Evolutionary conservation across 305 asterid species (phyloP), one percentile per base, ranked within the genome.

Genomic region (Plantago rigida): DNA sequence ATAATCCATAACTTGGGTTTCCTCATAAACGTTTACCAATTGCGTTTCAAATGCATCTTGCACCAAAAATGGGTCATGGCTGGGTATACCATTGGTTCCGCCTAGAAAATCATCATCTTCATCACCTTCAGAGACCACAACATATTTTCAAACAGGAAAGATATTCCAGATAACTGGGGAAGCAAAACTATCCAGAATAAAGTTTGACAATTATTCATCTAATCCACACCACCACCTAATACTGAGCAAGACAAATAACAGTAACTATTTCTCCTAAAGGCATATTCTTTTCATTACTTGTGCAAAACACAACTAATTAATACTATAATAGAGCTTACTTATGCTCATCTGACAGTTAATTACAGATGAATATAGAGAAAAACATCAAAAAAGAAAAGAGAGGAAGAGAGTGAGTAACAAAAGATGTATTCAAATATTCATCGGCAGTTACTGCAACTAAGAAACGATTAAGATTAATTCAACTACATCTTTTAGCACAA

Each of bases 21-120:
- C 90, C 67, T 77, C 83, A 44, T 62, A 78, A 57, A 71, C 73
- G 71, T 79, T 57, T 71, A 60, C 67, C 17, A 61, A 60, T 58
- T 83, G 93, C 19, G 94, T 80, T 73, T 84, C 95, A 65, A 81
- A 82, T 46, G 67, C 89, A 68, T 78, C 82, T 24, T 70, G 88
- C 61, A 63, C 65, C 6, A 63, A 68, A 75, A 62, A 75, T 15
- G 69, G 44, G 50, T 85, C 94, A 49, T 76, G 92, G 51, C 71
- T 70, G 49, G 78, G 77, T 69, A 75, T 44, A 7, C 74, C 70
- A 62, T 69, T 54, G 47, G 55, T 73, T 13, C 68, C 59, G 72
- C 47, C 67, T 31, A 28, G 64, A 47, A 66, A 67, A 62, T 66
- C 82, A 62, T 71, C 71, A 56, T 50, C 75, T 59, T 49, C 74